Evolutionary conservation across 1,284 basidiomycete species (phyloP).

Genomic region (Boletellus sp.): DNA sequence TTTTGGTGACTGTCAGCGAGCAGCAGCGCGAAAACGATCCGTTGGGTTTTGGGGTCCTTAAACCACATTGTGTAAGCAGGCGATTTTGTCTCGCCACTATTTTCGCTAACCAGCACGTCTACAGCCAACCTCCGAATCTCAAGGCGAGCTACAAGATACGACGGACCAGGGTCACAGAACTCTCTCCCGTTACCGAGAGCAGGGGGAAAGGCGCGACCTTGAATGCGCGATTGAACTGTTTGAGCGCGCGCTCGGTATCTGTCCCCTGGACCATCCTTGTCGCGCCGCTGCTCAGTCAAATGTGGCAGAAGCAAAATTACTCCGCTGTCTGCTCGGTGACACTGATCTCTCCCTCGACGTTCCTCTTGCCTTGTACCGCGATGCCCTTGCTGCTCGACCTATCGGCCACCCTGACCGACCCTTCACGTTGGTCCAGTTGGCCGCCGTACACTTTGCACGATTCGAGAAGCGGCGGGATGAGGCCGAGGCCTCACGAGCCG

Average conservation of each 20-base stretch:
- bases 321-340: background rate
- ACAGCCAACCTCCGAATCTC: background rate
- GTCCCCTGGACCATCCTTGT: constrained; percentile 11
- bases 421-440: constrained; percentile 7
- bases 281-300: constrained; percentile 14
- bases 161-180: constrained; percentile 4
- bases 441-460: constrained; percentile 2
- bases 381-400: constrained; percentile 4
- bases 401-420: constrained; percentile 6
- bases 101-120: background rate
- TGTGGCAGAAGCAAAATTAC: constrained; percentile 9
- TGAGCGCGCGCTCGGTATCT: constrained; percentile 8
- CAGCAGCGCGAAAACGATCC: background rate
- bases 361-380: constrained; percentile 6
- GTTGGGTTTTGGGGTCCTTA: background rate
- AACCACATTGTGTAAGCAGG: background rate
- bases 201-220: constrained; percentile 1
- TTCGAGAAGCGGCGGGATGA: background rate
- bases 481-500: background rate
- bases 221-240: constrained; percentile 9
- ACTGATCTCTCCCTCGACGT: constrained; percentile 1
- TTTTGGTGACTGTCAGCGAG: background rate
- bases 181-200: constrained; percentile 1
- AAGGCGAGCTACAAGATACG: background rate
- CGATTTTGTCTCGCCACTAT: background rate